A percentile compares a stretch with the other conserved stretches of the same genome.
Evolutionary conservation across 176 grass and related monocot genomes (phyloP).

Genomic region (Saccharum officinarum): DNA sequence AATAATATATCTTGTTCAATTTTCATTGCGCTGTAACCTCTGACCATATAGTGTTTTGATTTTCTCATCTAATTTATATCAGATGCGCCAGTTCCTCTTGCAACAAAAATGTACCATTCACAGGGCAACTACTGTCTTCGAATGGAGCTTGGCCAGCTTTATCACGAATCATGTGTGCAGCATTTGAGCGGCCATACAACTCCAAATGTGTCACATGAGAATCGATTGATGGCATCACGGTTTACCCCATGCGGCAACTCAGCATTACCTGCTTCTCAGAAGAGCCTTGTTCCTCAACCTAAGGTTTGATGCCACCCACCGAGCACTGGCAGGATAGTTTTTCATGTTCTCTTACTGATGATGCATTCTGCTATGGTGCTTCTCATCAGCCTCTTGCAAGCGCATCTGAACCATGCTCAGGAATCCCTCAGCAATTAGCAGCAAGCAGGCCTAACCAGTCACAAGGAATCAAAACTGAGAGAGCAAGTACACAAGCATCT

Average conservation of each 20-base stretch:
- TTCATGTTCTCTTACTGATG: slow-evolving; percentile 27
- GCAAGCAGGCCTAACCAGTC: slow-evolving; percentile 21
- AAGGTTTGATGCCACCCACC: slow-evolving; percentile 34
- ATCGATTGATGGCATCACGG: slow-evolving; percentile 30
- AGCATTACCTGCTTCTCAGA: slow-evolving; percentile 31
- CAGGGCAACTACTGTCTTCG: slow-evolving; percentile 53
- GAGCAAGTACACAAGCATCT: slow-evolving; percentile 16
- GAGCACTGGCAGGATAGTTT: slow-evolving; percentile 10
- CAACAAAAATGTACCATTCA: slow-evolving; percentile 82
- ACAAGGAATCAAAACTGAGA: slow-evolving; percentile 30
- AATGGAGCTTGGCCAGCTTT: slow-evolving; percentile 64
- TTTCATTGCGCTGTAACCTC: neutral
- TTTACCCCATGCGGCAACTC: slow-evolving; percentile 23
- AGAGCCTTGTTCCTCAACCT: slow-evolving; percentile 30
- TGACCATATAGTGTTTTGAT: slow-evolving; percentile 21
- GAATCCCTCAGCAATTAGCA: slow-evolving; percentile 38
- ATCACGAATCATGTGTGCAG: slow-evolving; percentile 43
- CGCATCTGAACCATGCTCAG: slow-evolving; percentile 13
- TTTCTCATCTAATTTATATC: slow-evolving; percentile 37
- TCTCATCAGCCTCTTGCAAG: slow-evolving; percentile 32
- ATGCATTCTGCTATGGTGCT: slow-evolving; percentile 28
- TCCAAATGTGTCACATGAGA: slow-evolving; percentile 33
- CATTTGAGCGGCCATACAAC: slow-evolving; percentile 26
- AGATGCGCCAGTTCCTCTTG: slow-evolving; percentile 67
- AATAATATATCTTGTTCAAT: slow-evolving; percentile 22